Percentiles rank a stretch among this genome's conserved stretches.
These are phyloP conservation scores for Brassica rapa DNA, from an alignment of 345 rosid species.

Conservation along the genomic window DNA sequence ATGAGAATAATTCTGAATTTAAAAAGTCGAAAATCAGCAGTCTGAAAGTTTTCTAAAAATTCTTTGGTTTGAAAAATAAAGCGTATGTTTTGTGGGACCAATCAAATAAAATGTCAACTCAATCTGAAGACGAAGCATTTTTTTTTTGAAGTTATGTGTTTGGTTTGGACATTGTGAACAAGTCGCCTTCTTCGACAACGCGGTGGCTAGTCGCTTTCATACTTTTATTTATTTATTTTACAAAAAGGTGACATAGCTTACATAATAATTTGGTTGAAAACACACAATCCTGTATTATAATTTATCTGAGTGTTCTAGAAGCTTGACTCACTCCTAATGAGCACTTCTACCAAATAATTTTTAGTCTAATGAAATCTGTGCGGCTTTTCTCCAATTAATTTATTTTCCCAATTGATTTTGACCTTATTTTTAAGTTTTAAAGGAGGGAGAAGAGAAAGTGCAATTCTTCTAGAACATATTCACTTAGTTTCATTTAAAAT, in stretches of 20 bases:
- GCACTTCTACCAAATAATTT: conserved; percentile 14
- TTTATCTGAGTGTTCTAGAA: conserved; percentile 29
- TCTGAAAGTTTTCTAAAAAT: background rate
- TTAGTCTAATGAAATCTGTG: background rate
- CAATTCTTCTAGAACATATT: background rate
- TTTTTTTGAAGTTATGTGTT: background rate
- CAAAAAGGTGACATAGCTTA: background rate
- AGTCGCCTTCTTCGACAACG: conserved; percentile 24
- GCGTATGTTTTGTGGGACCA: background rate
- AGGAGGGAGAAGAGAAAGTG: background rate
- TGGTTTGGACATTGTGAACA: conserved; percentile 11
- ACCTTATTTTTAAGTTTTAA: background rate
- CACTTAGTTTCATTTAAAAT: no score
- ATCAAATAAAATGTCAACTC: conserved; percentile 15
- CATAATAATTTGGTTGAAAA: background rate
- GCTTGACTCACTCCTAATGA: conserved; percentile 30
- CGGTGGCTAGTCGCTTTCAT: conserved; percentile 20
- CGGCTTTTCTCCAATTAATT: no score
- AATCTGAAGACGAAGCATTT: background rate
- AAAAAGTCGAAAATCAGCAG: background rate
- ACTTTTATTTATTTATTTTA: background rate
- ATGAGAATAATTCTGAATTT: background rate
- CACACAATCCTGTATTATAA: background rate
- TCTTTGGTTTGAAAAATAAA: background rate
- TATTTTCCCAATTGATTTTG: background rate